A percentile compares a stretch with the other conserved stretches of the same genome.
These are phyloP conservation scores for Candida michaelii DNA, from an alignment of 805 yeast species.

Conservation along the genomic window DNA sequence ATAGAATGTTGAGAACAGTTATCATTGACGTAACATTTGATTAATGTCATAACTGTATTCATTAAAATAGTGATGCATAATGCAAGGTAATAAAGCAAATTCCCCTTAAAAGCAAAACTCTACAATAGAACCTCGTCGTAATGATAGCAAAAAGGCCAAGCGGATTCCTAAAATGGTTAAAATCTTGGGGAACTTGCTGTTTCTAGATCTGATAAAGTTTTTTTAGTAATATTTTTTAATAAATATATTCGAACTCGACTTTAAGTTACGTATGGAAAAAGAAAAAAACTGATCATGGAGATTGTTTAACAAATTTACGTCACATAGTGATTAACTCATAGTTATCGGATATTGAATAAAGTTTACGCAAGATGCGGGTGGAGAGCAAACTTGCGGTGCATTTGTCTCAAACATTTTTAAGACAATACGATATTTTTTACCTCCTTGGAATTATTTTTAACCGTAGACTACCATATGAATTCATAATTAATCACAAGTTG, in stretches of 20 bases:
- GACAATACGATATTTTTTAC: slow-evolving; percentile 3
- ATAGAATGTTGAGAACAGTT: background rate
- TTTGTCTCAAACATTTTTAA: slow-evolving; percentile 5
- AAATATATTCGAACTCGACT: background rate
- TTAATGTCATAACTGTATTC: too few species aligned
- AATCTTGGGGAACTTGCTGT: background rate
- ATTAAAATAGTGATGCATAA: too few species aligned
- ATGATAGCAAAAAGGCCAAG: too few species aligned
- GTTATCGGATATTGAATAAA: background rate
- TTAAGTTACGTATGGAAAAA: background rate
- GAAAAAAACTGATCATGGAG: background rate
- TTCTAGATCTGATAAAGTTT: background rate
- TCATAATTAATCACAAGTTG: too few species aligned
- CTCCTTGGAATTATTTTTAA: background rate
- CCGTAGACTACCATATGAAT: too few species aligned
- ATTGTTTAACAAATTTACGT: background rate
- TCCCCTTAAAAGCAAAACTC: too few species aligned
- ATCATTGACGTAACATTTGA: background rate
- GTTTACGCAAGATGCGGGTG: background rate
- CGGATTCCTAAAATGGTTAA: too few species aligned
- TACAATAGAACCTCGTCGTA: too few species aligned
- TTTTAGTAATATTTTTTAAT: background rate
- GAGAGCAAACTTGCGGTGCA: slow-evolving; percentile 1
- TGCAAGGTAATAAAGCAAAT: too few species aligned
- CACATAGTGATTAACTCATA: background rate